A percentile compares a stretch with the other conserved stretches of the same genome.
These are phyloP conservation scores for Chlorokybus atmophyticus DNA, from an alignment of 139 green algal genomes.

Conservation along the genomic window DNA sequence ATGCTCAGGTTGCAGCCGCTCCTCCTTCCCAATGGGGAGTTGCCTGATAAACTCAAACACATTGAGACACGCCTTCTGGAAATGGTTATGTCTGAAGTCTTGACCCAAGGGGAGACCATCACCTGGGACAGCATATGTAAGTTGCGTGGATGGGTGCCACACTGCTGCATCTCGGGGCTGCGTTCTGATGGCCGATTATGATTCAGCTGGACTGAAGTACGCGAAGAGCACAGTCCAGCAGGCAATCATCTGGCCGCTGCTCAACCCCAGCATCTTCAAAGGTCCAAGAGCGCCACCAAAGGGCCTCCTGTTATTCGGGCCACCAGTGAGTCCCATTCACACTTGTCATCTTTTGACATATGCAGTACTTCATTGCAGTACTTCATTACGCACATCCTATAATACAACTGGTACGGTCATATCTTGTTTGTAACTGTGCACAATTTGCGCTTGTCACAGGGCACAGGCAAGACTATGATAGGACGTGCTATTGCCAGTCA, in stretches of 20 bases:
- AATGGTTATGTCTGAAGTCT: too few relatives aligned
- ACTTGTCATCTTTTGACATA: not conserved
- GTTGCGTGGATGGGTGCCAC: too few relatives aligned
- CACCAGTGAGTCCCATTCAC: conserved; percentile 31
- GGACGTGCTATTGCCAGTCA: conserved; percentile 86
- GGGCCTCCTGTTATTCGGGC: conserved; percentile 83
- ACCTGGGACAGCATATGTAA: too few relatives aligned
- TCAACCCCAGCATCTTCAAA: conserved; percentile 81
- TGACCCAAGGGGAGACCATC: too few relatives aligned
- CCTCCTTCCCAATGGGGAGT: too few relatives aligned
- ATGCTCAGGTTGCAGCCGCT: too few relatives aligned
- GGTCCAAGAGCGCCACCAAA: conserved; percentile 55
- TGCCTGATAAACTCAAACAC: too few relatives aligned
- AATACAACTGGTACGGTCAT: not conserved
- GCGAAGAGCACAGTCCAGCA: conserved; percentile 47
- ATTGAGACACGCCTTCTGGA: too few relatives aligned
- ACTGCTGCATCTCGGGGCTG: too few relatives aligned
- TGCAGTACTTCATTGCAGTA: not conserved
- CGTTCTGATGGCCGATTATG: too few relatives aligned
- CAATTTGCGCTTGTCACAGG: conserved; percentile 9
- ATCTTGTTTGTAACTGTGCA: not conserved
- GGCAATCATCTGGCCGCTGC: conserved; percentile 91
- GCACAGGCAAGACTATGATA: conserved; percentile 93
- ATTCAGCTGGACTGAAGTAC: conserved; percentile 26
- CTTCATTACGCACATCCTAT: not conserved